Conservation (phyloP, 352 stramenopile species). For the Elongisporangium undulatum region DNA sequence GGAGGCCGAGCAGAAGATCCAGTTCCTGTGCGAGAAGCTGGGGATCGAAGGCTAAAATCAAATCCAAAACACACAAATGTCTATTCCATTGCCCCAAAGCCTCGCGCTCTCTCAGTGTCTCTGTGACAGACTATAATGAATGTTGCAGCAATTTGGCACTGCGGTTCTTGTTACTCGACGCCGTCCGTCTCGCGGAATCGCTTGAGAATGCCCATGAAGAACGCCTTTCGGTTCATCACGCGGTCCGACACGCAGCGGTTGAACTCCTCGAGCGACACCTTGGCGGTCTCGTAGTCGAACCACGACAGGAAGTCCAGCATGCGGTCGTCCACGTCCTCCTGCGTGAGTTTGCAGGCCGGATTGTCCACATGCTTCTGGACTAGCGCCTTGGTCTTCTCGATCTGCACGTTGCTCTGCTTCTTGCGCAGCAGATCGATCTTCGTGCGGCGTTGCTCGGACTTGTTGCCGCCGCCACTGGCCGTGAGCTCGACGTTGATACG, state of each 20-base stretch:
- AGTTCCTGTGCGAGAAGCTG: conserved; percentile 41
- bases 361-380: conserved; percentile 77
- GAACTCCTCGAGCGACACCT: conserved; percentile 77
- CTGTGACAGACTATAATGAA: background rate
- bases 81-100: conserved; percentile 4
- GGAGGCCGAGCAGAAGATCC: conserved; percentile 30
- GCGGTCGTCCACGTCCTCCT: conserved; percentile 80
- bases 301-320: conserved; percentile 87
- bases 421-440: conserved; percentile 71
- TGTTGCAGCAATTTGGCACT: background rate
- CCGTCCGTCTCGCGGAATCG: conserved; percentile 80
- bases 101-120: background rate
- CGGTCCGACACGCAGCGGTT: conserved; percentile 64
- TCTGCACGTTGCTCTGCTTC: conserved; percentile 80
- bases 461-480: conserved; percentile 73
- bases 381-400: conserved; percentile 78
- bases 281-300: conserved; percentile 88
- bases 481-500: conserved; percentile 88
- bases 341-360: conserved; percentile 64
- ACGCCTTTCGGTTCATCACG: conserved; percentile 82
- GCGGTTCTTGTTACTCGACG: conserved; percentile 37
- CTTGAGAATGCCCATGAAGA: conserved; percentile 90
- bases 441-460: conserved; percentile 65
- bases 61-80: conserved; percentile 1
- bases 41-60: conserved; percentile 11